These are phyloP conservation scores for Fusarium heterosporum DNA, from an alignment of 2,329 filamentous ascomycete species.

Conservation along the genomic window DNA sequence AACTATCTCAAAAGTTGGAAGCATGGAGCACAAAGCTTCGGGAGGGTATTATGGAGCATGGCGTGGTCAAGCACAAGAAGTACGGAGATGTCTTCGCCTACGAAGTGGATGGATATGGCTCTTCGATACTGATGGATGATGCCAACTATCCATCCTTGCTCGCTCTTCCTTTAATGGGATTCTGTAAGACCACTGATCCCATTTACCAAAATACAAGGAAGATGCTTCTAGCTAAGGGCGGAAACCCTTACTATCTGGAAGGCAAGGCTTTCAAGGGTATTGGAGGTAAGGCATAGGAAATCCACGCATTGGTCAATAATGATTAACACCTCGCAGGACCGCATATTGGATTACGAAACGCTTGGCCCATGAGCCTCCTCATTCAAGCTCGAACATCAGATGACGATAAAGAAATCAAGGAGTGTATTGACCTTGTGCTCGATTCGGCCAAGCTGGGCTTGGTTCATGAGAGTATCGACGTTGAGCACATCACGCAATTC, in stretches of 20 bases:
- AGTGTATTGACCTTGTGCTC: conserved; percentile 79
- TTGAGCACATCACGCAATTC: conserved; percentile 73
- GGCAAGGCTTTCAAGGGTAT: conserved; percentile 87
- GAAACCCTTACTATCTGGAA: conserved; percentile 89
- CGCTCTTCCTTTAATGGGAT: conserved; percentile 82
- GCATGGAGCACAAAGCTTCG: conserved; percentile 72
- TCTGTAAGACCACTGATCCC: conserved; percentile 71
- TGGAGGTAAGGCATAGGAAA: conserved; percentile 69
- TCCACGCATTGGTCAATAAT: not conserved
- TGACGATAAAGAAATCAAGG: conserved; percentile 82
- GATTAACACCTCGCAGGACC: conserved; percentile 57
- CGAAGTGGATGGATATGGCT: conserved; percentile 89
- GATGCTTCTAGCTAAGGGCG: conserved; percentile 76
- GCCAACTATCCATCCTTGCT: conserved; percentile 87
- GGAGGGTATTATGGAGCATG: conserved; percentile 85
- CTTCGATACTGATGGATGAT: conserved; percentile 87
- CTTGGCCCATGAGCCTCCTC: conserved; percentile 96
- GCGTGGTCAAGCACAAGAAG: conserved; percentile 78
- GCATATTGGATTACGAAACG: conserved; percentile 85
- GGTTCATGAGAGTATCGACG: conserved; percentile 92
- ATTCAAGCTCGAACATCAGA: conserved; percentile 91
- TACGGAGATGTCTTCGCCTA: conserved; percentile 87
- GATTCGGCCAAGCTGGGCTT: conserved; percentile 80
- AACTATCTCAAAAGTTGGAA: conserved; percentile 67
- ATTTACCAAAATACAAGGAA: conserved; percentile 89